A percentile compares a stretch with the other conserved stretches of the same genome.
These are phyloP conservation scores for Marchantia paleacea DNA, from an alignment of 225 moss, liverwort and hornwort species.

Conservation along the genomic window DNA sequence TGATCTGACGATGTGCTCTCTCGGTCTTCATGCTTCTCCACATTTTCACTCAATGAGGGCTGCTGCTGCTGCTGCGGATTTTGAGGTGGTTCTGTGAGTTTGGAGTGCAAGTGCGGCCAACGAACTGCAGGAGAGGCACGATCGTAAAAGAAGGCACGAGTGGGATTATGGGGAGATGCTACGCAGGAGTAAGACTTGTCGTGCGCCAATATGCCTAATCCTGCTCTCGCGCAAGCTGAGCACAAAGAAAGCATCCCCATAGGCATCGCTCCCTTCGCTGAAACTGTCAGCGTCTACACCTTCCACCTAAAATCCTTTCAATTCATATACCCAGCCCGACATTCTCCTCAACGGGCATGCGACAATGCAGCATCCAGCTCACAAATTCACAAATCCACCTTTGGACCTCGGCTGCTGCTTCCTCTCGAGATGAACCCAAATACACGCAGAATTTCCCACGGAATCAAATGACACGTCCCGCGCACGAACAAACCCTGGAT, in stretches of 20 bases:
- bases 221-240: constrained; percentile 1
- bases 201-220: background rate
- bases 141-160: constrained; percentile 37
- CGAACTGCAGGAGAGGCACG: constrained; percentile 51
- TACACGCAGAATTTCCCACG: too few relatives aligned
- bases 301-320: background rate
- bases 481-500: too few relatives aligned
- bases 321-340: too few relatives aligned
- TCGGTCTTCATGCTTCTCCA: background rate
- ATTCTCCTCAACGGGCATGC: too few relatives aligned
- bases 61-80: background rate
- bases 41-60: background rate
- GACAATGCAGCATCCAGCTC: too few relatives aligned
- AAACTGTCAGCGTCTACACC: background rate
- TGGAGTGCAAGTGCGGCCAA: constrained; percentile 43
- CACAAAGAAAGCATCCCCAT: background rate
- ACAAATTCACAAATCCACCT: too few relatives aligned
- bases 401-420: too few relatives aligned
- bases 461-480: too few relatives aligned
- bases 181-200: background rate
- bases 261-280: background rate
- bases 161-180: background rate
- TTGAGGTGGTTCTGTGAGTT: background rate
- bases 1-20: constrained; percentile 30
- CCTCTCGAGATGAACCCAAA: too few relatives aligned